Base-by-base conservation (phyloP, 495 filamentous ascomycete genomes). In the Hypoxylon intermedium region DNA sequence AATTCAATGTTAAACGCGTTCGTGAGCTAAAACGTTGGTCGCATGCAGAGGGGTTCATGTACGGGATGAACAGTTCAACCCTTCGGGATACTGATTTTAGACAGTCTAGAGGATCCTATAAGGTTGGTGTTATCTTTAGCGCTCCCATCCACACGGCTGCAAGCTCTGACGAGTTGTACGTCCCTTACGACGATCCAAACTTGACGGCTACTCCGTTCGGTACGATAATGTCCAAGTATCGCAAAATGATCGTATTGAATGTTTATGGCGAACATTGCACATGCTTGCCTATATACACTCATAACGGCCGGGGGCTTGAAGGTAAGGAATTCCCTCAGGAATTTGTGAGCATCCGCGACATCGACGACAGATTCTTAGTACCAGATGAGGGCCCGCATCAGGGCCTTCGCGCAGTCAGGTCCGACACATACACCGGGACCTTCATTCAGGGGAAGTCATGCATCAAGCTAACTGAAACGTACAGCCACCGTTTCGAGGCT, bases 261-360 rank as follows among this genome's bases (percentile, higher is more conserved):
- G 5, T 18, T 0, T 69, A 50, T 13, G 60, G 57, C 12, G 58
- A 64, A 9, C 69, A 67, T 34, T 47, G 54, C 33, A 41, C 44
- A 9, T 69, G 63, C 23, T 4, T 64, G 2, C 69, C 66, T 0
- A 65, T 71, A 5, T 71, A 71, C 23, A 63, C 59, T 0, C 57
- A 71, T 36, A 61, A 67, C 33, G 59, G 63, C 16, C 31, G 16
- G 0, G 69, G 69, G 3, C 42, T 71, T 0, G 56, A 67, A 18
- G 49, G 50, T 2, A 67, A 67, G 46, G 40, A 53, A 6, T 52
- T 41, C 12, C 9, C 24, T 0, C 4, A 33, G 0, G 66, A 69
- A 33, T 67, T 40, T 15, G 63, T 67, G 1, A 63, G 65, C 24
- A 67, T 71, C 18, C 54, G 69, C 2, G 66, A 71, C 23, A 11